phyloP scores from a whole-genome alignment of 306 rosid species.

The Vigna unguiculata region DNA sequence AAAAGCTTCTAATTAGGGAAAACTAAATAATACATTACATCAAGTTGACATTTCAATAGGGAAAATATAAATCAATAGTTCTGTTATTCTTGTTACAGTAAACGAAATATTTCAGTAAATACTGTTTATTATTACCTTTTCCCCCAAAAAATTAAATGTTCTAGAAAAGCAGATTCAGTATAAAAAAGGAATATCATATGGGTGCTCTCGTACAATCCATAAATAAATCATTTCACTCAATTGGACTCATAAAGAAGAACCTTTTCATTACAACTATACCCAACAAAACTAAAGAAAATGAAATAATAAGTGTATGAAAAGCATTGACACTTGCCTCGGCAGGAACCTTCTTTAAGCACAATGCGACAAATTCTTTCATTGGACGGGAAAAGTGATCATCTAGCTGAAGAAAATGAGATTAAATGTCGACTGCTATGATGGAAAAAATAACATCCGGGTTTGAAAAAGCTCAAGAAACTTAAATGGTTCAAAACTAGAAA shows the following conservation, averaged over 20 bases:
- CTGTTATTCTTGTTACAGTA: background rate
- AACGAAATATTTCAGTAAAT: slow-evolving; percentile 8
- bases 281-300: slow-evolving; percentile 35
- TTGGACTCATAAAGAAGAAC: slow-evolving; percentile 33
- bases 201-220: slow-evolving; percentile 19
- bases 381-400: slow-evolving; percentile 99
- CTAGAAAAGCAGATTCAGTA: slow-evolving; percentile 18
- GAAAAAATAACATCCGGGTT: slow-evolving; percentile 36
- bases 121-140: background rate
- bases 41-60: slow-evolving; percentile 35
- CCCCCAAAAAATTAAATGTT: slow-evolving; percentile 15
- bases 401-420: slow-evolving; percentile 66
- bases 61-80: slow-evolving; percentile 19
- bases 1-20: slow-evolving; percentile 16
- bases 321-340: slow-evolving; percentile 74
- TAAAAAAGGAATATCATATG: slow-evolving; percentile 5
- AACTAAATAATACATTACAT: slow-evolving; percentile 12
- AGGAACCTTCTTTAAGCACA: slow-evolving; percentile 93
- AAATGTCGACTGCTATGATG: slow-evolving; percentile 34
- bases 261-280: slow-evolving; percentile 28
- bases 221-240: slow-evolving; percentile 17
- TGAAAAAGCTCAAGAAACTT: slow-evolving; percentile 24
- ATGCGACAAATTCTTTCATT: slow-evolving; percentile 90
- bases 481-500: slow-evolving; percentile 36
- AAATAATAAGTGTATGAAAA: slow-evolving; percentile 29